A percentile compares a stretch with the other conserved stretches of the same genome.
Evolutionary conservation across 2,329 filamentous ascomycete genomes (phyloP).

Genomic region (Colletotrichum falcatum): DNA sequence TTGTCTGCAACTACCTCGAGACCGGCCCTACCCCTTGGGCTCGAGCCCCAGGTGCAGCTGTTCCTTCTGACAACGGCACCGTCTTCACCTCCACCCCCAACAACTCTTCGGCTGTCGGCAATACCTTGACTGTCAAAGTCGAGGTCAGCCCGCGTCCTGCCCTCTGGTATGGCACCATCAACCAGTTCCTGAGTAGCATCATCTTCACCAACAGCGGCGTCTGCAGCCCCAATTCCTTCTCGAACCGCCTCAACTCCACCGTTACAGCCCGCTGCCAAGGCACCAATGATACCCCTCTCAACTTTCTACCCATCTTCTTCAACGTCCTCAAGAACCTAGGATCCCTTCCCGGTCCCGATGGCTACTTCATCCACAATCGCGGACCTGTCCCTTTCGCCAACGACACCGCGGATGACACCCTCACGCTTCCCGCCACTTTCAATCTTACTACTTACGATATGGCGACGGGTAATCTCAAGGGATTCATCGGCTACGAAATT

Average conservation of each 20-base stretch:
- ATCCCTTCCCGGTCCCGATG: slow-evolving; percentile 22
- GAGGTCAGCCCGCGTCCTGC: slow-evolving; percentile 34
- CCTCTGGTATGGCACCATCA: slow-evolving; percentile 35
- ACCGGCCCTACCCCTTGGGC: slow-evolving; percentile 38
- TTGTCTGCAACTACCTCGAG: slow-evolving; percentile 55
- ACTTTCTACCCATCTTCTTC: slow-evolving; percentile 38
- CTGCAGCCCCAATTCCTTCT: slow-evolving; percentile 35
- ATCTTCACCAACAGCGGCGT: slow-evolving; percentile 25
- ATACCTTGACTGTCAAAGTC: slow-evolving; percentile 15
- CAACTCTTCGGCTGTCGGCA: slow-evolving; percentile 9
- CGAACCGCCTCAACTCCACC: slow-evolving; percentile 35
- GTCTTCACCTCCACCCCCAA: background rate
- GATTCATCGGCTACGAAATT: slow-evolving; percentile 37
- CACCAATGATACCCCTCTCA: slow-evolving; percentile 27
- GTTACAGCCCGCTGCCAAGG: slow-evolving; percentile 37
- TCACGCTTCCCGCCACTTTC: slow-evolving; percentile 30
- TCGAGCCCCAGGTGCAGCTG: background rate
- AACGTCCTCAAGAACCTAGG: slow-evolving; percentile 39
- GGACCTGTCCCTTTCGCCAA: slow-evolving; percentile 35
- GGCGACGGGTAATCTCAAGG: slow-evolving; percentile 27
- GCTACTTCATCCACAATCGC: slow-evolving; percentile 23
- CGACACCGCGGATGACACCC: slow-evolving; percentile 37
- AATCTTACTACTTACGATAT: slow-evolving; percentile 34
- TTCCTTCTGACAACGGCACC: slow-evolving; percentile 13
- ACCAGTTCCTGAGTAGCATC: slow-evolving; percentile 36